phyloP scores from a whole-genome alignment of 805 yeast species.

The Ascoidea asiatica region DNA sequence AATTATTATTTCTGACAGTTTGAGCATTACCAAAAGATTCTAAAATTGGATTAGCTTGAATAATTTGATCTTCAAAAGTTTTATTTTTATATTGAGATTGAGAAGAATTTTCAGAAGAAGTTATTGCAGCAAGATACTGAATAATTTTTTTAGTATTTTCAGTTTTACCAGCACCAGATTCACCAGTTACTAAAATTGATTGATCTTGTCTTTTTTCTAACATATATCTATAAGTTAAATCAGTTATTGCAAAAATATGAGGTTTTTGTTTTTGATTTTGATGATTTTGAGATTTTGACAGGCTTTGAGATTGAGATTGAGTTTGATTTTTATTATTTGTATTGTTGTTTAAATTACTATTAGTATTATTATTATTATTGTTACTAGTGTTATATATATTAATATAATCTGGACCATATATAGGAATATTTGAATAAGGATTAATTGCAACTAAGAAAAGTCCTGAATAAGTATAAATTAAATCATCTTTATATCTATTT shows the following conservation, averaged over 20 bases:
- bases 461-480: conserved; percentile 90
- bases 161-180: conserved; percentile 97
- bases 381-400: conserved; percentile 24
- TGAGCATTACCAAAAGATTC: conserved; percentile 97
- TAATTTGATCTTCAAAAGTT: conserved; percentile 68
- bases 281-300: too few species aligned
- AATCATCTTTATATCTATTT: conserved; percentile 61
- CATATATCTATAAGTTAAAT: conserved; percentile 70
- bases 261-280: conserved; percentile 35
- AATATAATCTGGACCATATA: conserved; percentile 51
- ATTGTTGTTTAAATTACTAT: too few species aligned
- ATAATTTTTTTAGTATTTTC: conserved; percentile 93
- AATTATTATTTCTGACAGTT: conserved; percentile 84
- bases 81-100: conserved; percentile 16
- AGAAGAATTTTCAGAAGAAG: conserved; percentile 17
- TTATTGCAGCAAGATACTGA: conserved; percentile 76
- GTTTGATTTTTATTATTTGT: conserved; percentile 24
- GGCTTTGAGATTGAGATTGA: too few species aligned
- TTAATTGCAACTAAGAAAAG: conserved; percentile 89
- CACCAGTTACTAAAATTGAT: conserved; percentile 94
- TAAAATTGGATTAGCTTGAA: conserved; percentile 89
- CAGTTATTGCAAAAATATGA: conserved; percentile 85
- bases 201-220: conserved; percentile 62
- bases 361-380: neutral
- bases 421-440: conserved; percentile 68